Percentiles rank a stretch among this genome's conserved stretches.
These are phyloP conservation scores for Hyaloscypha bicolor DNA, from an alignment of 495 filamentous ascomycete genomes.

Conservation along the genomic window DNA sequence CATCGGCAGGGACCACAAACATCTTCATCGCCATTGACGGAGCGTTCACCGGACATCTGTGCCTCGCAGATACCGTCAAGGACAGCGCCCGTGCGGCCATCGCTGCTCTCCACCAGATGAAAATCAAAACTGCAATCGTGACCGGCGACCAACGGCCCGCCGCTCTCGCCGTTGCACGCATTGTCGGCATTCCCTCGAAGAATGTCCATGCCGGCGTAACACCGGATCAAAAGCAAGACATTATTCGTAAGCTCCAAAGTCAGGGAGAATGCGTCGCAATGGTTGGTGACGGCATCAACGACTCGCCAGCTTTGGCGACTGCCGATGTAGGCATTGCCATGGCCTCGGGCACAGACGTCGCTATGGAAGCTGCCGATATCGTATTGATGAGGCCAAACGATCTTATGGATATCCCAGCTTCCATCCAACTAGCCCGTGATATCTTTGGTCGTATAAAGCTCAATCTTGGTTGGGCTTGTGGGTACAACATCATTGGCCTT, in stretches of 20 bases:
- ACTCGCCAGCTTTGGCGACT: conserved; percentile 93
- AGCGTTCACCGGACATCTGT: conserved; percentile 76
- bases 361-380: conserved; percentile 95
- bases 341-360: conserved; percentile 90
- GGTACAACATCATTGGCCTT: conserved; percentile 90
- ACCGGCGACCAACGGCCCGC: conserved; percentile 88
- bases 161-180: conserved; percentile 76
- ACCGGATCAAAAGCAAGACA: conserved; percentile 84
- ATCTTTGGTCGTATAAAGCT: conserved; percentile 94
- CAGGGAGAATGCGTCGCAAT: conserved; percentile 82
- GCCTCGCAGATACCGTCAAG: conserved; percentile 89
- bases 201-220: conserved; percentile 82
- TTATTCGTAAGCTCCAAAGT: conserved; percentile 75
- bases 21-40: conserved; percentile 90
- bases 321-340: conserved; percentile 93
- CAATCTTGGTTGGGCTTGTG: conserved; percentile 88
- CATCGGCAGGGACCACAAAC: conserved; percentile 69
- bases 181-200: conserved; percentile 75
- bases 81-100: conserved; percentile 81
- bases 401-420: conserved; percentile 86
- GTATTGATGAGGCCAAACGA: conserved; percentile 93
- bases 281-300: conserved; percentile 99
- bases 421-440: conserved; percentile 75
- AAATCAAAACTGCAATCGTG: conserved; percentile 85
- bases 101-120: conserved; percentile 79